Conservation (phyloP, 202 grass and related monocot genomes). For the Zizania palustris region DNA sequence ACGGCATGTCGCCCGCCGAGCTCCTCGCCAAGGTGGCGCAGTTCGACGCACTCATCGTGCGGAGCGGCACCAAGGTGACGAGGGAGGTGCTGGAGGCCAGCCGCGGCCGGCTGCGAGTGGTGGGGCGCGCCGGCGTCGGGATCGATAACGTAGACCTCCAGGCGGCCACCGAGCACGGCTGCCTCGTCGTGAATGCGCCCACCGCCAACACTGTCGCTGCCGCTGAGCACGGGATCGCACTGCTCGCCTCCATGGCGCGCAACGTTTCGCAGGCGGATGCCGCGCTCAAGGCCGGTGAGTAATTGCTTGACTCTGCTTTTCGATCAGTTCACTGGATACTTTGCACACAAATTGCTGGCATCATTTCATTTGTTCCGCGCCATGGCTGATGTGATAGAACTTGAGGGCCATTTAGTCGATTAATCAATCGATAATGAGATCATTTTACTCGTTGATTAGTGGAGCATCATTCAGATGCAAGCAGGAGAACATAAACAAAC, state of each 20-base stretch:
- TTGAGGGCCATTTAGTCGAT: not conserved
- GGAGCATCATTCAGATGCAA: not conserved
- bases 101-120: conserved; percentile 58
- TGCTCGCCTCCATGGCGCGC: conserved; percentile 85
- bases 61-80: conserved; percentile 84
- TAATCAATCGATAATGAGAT: not conserved
- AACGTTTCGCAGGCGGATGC: conserved; percentile 81
- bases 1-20: conserved; percentile 69
- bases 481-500: not conserved
- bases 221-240: conserved; percentile 83
- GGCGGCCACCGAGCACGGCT: conserved; percentile 70
- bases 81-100: conserved; percentile 78
- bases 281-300: conserved; percentile 76
- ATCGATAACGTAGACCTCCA: conserved; percentile 94
- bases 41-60: conserved; percentile 84
- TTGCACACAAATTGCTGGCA: not conserved
- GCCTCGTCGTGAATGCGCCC: conserved; percentile 88
- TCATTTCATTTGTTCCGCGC: not conserved
- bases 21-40: conserved; percentile 57
- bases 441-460: conserved; percentile 25
- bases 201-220: conserved; percentile 86
- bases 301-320: not conserved
- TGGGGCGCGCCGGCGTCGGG: conserved; percentile 77
- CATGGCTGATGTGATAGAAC: not conserved
- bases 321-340: not conserved